phyloP scores from a whole-genome alignment of 768 basidiomycete species.

The Mycena rebaudengoi region DNA sequence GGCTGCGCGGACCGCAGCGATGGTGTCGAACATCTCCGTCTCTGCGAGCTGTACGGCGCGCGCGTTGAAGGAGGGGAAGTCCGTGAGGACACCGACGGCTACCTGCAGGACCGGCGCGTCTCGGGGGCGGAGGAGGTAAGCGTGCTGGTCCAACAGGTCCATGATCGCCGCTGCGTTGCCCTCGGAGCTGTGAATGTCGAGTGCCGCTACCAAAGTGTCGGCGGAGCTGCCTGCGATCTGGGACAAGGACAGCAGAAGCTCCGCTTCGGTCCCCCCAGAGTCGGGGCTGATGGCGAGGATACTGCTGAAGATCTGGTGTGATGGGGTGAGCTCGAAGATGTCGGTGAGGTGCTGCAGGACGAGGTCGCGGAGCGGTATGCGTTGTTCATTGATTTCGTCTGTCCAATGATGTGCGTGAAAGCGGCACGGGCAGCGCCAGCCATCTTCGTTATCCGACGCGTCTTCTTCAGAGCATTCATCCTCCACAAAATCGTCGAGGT shows the following conservation, averaged over 20 bases:
- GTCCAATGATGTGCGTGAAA: conserved; percentile 65
- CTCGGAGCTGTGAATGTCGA: conserved; percentile 58
- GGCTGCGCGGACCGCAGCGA: conserved; percentile 50
- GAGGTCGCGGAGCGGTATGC: conserved; percentile 49
- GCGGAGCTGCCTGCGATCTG: conserved; percentile 56
- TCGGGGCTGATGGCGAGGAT: conserved; percentile 50
- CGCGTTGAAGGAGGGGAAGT: conserved; percentile 32
- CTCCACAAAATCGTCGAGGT: conserved; percentile 14
- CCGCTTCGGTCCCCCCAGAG: conserved; percentile 39
- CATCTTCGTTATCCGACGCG: conserved; percentile 19
- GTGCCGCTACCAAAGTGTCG: conserved; percentile 61
- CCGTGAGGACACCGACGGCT: conserved; percentile 51
- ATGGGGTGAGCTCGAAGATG: conserved; percentile 62
- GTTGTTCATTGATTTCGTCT: conserved; percentile 46
- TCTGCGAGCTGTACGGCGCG: conserved; percentile 56
- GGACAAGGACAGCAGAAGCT: conserved; percentile 44
- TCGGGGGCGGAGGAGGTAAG: conserved; percentile 68
- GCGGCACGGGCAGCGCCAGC: conserved; percentile 34
- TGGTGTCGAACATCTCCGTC: conserved; percentile 59
- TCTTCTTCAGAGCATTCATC: conserved; percentile 32
- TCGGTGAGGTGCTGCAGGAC: conserved; percentile 54
- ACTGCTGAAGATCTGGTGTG: conserved; percentile 51
- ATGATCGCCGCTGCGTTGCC: conserved; percentile 45
- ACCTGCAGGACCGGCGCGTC: conserved; percentile 57
- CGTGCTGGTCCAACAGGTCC: conserved; percentile 53